These are phyloP conservation scores for Apocynum venetum DNA, from an alignment of 257 asterid species.

Conservation along the genomic window DNA sequence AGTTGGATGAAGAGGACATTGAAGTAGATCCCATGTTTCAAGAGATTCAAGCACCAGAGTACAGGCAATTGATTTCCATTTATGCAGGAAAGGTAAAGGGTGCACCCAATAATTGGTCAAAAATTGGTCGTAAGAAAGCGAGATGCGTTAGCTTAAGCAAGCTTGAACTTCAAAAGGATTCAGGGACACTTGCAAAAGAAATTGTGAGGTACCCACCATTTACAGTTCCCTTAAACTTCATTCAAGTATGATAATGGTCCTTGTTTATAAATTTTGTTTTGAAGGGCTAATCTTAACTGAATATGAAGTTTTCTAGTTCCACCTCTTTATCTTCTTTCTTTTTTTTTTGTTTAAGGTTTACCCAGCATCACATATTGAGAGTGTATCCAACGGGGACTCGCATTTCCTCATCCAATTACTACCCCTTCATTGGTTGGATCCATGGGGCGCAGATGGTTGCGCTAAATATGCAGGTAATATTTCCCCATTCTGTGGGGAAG, in stretches of 20 bases:
- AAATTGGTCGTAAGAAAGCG: conserved; percentile 42
- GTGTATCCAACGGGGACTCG: conserved; percentile 85
- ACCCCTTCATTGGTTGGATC: conserved; percentile 80
- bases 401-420: conserved; percentile 78
- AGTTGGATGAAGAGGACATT: conserved; percentile 27
- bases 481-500: neutral
- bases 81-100: conserved; percentile 76
- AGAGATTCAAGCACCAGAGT: conserved; percentile 48
- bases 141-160: conserved; percentile 80
- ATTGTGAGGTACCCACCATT: conserved; percentile 52
- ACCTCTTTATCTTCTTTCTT: conserved; percentile 11
- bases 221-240: neutral
- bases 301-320: conserved; percentile 11
- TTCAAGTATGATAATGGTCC: too few relatives aligned
- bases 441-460: conserved; percentile 99
- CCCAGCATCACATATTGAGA: conserved; percentile 68
- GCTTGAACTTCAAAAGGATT: conserved; percentile 51
- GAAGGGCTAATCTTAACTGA: neutral
- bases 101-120: conserved; percentile 51
- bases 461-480: conserved; percentile 82
- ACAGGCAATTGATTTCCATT: conserved; percentile 61
- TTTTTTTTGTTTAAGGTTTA: conserved; percentile 41
- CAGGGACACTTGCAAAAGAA: conserved; percentile 29
- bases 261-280: neutral
- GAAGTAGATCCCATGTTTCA: conserved; percentile 32